Evolutionary conservation across 768 basidiomycete genomes (phyloP), one percentile per base, ranked within the genome.

Genomic region (Trametopsis cervina): DNA sequence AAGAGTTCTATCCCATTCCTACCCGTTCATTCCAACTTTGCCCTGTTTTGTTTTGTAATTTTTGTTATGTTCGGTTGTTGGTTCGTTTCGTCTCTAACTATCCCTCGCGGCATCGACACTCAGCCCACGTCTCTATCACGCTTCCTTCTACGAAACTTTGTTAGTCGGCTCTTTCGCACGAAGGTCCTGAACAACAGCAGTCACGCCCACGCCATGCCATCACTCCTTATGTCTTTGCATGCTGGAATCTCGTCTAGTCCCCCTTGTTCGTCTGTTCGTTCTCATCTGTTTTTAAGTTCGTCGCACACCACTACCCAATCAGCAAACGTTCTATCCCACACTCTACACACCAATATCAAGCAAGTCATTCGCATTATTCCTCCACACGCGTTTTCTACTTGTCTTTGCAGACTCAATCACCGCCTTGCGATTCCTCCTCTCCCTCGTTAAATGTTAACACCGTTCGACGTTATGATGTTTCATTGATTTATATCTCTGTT

Each of bases 171-270:
- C 46, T 35, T 39, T 29, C 44, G 12, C 46, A 42, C 15, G 15
- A 33, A 33, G 44, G 36, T 29, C 27, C 35, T 9, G 26, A 36
- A 24, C 46, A 12, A 7, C 50, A 36, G n/a, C 45, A 15, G 40
- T 36, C 41, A 40, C 33, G 29, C 39, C 50, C 46, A 25, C 35
- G 51, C 53, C 40, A 55, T 53, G 47, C 46, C 52, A 42, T 54
- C 56, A 56, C 54, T 52, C 52, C 43, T 38, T 48, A 54, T 56
- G 47, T 58, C 46, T 47, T 51, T 50, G 53, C 54, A 55, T 55
- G 55, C 54, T 57, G 57, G 54, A 58, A 53, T 50, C 51, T 36
- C 44, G 50, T 26, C 29, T 46, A 49, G 44, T 46, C 44, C 50
- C 42, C 54, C 43, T 51, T 24, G 45, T 52, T 43, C 53, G 36